These are phyloP conservation scores for Corylus avellana DNA, from an alignment of 306 rosid species.

Conservation along the genomic window DNA sequence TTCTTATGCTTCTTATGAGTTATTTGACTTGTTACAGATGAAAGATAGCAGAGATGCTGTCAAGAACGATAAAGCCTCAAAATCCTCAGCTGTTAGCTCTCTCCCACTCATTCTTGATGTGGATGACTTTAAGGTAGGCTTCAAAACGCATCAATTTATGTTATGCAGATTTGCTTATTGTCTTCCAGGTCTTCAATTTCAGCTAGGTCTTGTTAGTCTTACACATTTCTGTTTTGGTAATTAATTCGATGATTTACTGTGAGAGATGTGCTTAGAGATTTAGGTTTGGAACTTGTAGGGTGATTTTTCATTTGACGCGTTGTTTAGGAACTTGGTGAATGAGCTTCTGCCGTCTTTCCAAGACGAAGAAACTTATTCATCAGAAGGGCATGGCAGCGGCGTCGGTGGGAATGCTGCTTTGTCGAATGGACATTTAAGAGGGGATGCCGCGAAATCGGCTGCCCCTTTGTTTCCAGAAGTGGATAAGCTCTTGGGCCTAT, in stretches of 20 bases:
- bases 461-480: slow-evolving; percentile 88
- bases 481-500: slow-evolving; percentile 75
- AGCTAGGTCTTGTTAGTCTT: background rate
- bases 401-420: slow-evolving; percentile 45
- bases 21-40: slow-evolving; percentile 46
- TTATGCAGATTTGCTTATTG: background rate
- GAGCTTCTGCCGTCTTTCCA: slow-evolving; percentile 88
- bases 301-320: slow-evolving; percentile 90
- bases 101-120: slow-evolving; percentile 84
- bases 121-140: slow-evolving; percentile 86
- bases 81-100: slow-evolving; percentile 53
- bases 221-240: background rate
- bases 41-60: slow-evolving; percentile 63
- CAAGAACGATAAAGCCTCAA: slow-evolving; percentile 30
- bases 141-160: slow-evolving; percentile 2
- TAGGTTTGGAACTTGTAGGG: slow-evolving; percentile 48
- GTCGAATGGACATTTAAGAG: slow-evolving; percentile 65
- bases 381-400: slow-evolving; percentile 49
- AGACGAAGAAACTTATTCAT: slow-evolving; percentile 66
- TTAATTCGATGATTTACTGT: background rate
- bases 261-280: background rate
- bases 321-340: slow-evolving; percentile 87
- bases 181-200: background rate
- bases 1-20: background rate
- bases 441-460: slow-evolving; percentile 51